Evolutionary conservation across 2,329 filamentous ascomycete genomes (phyloP).

Genomic region (Phaeosphaeriaceae sp.): DNA sequence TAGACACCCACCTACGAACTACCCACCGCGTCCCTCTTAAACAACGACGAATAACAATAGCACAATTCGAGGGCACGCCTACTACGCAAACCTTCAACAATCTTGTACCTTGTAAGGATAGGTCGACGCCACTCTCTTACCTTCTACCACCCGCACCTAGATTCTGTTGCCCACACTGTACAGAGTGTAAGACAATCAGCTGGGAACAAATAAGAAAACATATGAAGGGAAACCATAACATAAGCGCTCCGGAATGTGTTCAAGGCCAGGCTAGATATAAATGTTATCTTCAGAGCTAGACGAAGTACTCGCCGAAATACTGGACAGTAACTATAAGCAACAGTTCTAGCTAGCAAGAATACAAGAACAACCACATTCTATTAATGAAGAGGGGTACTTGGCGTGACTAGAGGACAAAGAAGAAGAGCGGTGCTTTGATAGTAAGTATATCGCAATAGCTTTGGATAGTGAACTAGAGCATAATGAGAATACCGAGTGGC

Average conservation of each 20-base stretch:
- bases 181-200: slow-evolving; percentile 11
- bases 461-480: slow-evolving; percentile 11
- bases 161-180: slow-evolving; percentile 9
- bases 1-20: slow-evolving; percentile 3
- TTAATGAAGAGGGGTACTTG: slow-evolving; percentile 5
- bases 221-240: slow-evolving; percentile 10
- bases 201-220: slow-evolving; percentile 5
- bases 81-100: slow-evolving; percentile 5
- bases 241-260: slow-evolving; percentile 7
- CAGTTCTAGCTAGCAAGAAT: slow-evolving; percentile 1
- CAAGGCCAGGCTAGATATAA: slow-evolving; percentile 8
- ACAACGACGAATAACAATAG: slow-evolving; percentile 6
- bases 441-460: slow-evolving; percentile 2
- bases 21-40: slow-evolving; percentile 2
- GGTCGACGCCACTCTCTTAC: slow-evolving; percentile 5
- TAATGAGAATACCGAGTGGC: slow-evolving; percentile 13
- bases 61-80: slow-evolving; percentile 7
- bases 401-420: slow-evolving; percentile 8
- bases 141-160: slow-evolving; percentile 6
- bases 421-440: slow-evolving; percentile 9
- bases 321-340: slow-evolving; percentile 7
- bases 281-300: slow-evolving; percentile 15
- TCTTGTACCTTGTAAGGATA: slow-evolving; percentile 4
- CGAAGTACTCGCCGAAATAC: slow-evolving; percentile 12
- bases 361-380: background rate